Conservation (phyloP, 2,329 filamentous ascomycete genomes). For the Pyrenophora graminea region DNA sequence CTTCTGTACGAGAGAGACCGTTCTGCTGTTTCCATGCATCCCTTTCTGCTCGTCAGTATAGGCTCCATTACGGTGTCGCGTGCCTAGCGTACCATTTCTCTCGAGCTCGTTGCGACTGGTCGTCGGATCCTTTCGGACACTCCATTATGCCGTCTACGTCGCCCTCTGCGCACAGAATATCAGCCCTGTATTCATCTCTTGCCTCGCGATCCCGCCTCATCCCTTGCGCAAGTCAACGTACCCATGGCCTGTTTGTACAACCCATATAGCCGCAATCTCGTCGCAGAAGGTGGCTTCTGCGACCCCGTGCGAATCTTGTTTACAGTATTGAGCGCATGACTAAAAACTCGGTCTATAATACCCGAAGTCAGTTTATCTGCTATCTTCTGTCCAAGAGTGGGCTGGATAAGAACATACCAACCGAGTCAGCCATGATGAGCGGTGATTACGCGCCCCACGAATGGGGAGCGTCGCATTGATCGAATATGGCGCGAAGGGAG, state of each 20-base stretch:
- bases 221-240: constrained; percentile 35
- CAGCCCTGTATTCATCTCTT: constrained; percentile 13
- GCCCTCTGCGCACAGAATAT: constrained; percentile 64
- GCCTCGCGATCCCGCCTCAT: background rate
- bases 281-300: constrained; percentile 79
- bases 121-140: constrained; percentile 63
- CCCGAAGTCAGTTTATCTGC: background rate
- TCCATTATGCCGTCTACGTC: constrained; percentile 95
- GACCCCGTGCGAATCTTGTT: constrained; percentile 97
- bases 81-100: constrained; percentile 73
- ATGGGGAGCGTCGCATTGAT: constrained; percentile 20
- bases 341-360: constrained; percentile 86
- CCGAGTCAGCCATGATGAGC: constrained; percentile 47
- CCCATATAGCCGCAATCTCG: constrained; percentile 91
- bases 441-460: constrained; percentile 24
- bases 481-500: background rate
- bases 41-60: constrained; percentile 50
- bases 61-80: constrained; percentile 10
- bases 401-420: constrained; percentile 37
- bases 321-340: constrained; percentile 97
- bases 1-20: constrained; percentile 82
- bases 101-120: constrained; percentile 59
- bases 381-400: background rate
- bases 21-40: constrained; percentile 94
- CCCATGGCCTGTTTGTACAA: constrained; percentile 98